Conservation (phyloP, 345 rosid genomes). For the Eucalyptus grandis region DNA sequence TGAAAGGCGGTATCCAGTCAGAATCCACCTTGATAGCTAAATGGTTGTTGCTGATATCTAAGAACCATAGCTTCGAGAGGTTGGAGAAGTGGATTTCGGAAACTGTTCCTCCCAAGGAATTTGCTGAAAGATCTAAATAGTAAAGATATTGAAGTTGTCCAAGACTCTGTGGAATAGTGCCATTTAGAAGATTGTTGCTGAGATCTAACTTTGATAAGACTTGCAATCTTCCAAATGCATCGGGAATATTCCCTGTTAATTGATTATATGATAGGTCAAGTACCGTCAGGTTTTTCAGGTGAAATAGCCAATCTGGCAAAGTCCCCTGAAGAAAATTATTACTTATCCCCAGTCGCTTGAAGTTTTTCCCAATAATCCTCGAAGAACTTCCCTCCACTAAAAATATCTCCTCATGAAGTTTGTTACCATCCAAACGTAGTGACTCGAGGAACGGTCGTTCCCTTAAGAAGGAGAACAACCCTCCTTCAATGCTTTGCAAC, state of each 20-base stretch:
- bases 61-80: neutral
- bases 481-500: neutral
- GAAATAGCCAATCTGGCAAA: neutral
- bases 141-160: neutral
- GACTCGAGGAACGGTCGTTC: neutral
- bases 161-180: neutral
- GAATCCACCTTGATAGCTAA: neutral
- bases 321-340: neutral
- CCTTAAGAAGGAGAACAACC: neutral
- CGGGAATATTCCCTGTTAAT: neutral
- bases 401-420: neutral
- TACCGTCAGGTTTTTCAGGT: neutral
- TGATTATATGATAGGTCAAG: neutral
- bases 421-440: neutral
- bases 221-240: neutral
- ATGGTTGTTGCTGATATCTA: neutral
- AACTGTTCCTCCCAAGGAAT: neutral
- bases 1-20: neutral
- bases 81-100: neutral
- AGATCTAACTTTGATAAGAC: neutral
- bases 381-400: neutral
- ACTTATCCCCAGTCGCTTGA: neutral
- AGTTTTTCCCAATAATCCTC: neutral
- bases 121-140: neutral
- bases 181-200: neutral